A percentile compares a stretch with the other conserved stretches of the same genome.
These are phyloP conservation scores for Tetracentron sinense DNA, from an alignment of 164 flowering plant genomes.

Conservation along the genomic window DNA sequence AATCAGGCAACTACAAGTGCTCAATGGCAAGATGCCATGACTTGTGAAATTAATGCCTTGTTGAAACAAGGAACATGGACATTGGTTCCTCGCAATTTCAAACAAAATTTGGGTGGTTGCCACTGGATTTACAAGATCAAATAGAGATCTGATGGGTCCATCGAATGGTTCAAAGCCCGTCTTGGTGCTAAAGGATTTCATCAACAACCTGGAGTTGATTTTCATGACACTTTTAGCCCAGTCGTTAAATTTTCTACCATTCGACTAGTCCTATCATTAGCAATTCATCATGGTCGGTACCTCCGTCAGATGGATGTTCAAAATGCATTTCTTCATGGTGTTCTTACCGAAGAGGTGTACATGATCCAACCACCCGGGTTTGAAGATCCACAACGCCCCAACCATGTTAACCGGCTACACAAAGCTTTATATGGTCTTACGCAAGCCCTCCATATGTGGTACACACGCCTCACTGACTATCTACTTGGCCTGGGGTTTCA, in stretches of 20 bases:
- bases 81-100: not conserved
- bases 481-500: too few species aligned
- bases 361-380: not conserved
- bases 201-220: not conserved
- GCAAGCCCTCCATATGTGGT: too few species aligned
- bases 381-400: too few species aligned
- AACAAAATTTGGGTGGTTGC: not conserved
- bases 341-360: not conserved
- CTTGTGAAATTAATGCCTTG: too few species aligned
- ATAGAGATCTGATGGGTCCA: not conserved
- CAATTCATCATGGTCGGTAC: not conserved
- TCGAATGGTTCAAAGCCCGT: not conserved
- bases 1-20: too few species aligned
- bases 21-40: too few species aligned
- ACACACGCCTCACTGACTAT: too few species aligned
- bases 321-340: too few species aligned
- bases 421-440: too few species aligned
- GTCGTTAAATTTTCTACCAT: not conserved
- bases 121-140: not conserved
- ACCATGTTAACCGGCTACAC: too few species aligned
- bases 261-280: not conserved
- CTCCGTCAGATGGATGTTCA: too few species aligned
- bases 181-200: not conserved
- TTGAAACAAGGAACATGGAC: not conserved
- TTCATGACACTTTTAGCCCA: not conserved